A percentile compares a stretch with the other conserved stretches of the same genome.
phyloP scores from a whole-genome alignment of 2,329 filamentous ascomycete genomes.

The Thermomyces lanuginosus region DNA sequence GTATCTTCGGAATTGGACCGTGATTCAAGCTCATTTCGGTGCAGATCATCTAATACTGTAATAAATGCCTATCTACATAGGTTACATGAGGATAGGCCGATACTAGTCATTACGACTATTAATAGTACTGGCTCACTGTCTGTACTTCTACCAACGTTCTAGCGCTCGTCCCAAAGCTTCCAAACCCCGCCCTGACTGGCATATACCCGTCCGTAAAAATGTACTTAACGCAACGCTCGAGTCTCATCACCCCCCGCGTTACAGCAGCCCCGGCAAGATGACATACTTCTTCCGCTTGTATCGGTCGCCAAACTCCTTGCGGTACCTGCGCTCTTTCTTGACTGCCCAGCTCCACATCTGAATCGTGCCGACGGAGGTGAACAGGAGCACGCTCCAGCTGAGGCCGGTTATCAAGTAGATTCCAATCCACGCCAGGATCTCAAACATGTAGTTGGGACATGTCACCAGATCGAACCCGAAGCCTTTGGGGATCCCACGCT shows the following conservation, averaged over 20 bases:
- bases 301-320: conserved; percentile 77
- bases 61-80: too few relatives aligned
- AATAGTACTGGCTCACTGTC: too few relatives aligned
- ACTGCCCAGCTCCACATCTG: conserved; percentile 81
- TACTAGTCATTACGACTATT: too few relatives aligned
- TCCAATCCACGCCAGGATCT: conserved; percentile 71
- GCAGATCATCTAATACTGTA: too few relatives aligned
- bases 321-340: conserved; percentile 82
- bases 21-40: too few relatives aligned
- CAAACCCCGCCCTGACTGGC: too few relatives aligned
- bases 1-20: too few relatives aligned
- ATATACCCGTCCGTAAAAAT: too few relatives aligned
- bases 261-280: conserved; percentile 58
- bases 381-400: conserved; percentile 61
- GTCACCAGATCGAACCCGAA: conserved; percentile 77
- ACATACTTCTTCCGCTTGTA: conserved; percentile 89
- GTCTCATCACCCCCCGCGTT: not conserved
- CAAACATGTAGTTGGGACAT: conserved; percentile 95
- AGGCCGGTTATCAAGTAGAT: conserved; percentile 58
- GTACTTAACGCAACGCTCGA: too few relatives aligned
- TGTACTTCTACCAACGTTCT: too few relatives aligned
- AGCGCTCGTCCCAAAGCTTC: too few relatives aligned
- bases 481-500: conserved; percentile 73
- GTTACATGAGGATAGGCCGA: too few relatives aligned
- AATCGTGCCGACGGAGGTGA: conserved; percentile 52